These are phyloP conservation scores for Leccinum angustisporum DNA, from an alignment of 1,284 basidiomycete species.

Conservation along the genomic window DNA sequence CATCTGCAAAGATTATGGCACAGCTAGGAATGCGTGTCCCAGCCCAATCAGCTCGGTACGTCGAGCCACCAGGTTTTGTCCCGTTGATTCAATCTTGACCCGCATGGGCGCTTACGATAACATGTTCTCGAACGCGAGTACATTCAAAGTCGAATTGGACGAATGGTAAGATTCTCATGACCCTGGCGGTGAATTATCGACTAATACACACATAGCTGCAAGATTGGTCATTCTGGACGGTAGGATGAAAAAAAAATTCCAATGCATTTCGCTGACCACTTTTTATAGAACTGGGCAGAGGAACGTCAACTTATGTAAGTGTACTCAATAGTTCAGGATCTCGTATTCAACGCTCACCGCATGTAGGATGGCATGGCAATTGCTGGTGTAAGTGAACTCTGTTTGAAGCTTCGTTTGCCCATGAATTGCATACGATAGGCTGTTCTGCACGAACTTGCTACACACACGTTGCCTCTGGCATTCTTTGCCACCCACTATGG, in stretches of 20 bases:
- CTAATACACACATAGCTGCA: conserved; percentile 56
- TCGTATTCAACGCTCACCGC: conserved; percentile 9
- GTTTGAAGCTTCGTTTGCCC: conserved; percentile 2
- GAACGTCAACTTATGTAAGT: conserved; percentile 81
- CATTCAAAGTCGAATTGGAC: conserved; percentile 95
- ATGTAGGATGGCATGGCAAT: conserved; percentile 92
- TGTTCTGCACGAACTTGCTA: conserved; percentile 90
- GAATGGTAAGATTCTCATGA: conserved; percentile 66
- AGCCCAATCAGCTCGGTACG: conserved; percentile 75
- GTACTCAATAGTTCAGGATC: background rate
- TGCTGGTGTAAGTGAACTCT: conserved; percentile 60
- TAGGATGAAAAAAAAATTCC: conserved; percentile 36
- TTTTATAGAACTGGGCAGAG: conserved; percentile 78
- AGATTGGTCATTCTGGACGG: conserved; percentile 96
- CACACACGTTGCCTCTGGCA: conserved; percentile 82
- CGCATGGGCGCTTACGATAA: conserved; percentile 99
- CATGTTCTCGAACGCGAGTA: conserved; percentile 93
- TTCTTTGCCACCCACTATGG: conserved; percentile 91
- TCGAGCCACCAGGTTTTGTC: conserved; percentile 62
- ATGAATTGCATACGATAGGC: conserved; percentile 46
- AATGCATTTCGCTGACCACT: conserved; percentile 11
- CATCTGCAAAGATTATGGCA: conserved; percentile 82
- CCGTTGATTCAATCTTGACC: conserved; percentile 93
- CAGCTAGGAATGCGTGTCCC: conserved; percentile 98
- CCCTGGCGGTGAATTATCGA: background rate